These are phyloP conservation scores for Colletotrichum sp. DNA, from an alignment of 2,329 filamentous ascomycete species.

Conservation along the genomic window DNA sequence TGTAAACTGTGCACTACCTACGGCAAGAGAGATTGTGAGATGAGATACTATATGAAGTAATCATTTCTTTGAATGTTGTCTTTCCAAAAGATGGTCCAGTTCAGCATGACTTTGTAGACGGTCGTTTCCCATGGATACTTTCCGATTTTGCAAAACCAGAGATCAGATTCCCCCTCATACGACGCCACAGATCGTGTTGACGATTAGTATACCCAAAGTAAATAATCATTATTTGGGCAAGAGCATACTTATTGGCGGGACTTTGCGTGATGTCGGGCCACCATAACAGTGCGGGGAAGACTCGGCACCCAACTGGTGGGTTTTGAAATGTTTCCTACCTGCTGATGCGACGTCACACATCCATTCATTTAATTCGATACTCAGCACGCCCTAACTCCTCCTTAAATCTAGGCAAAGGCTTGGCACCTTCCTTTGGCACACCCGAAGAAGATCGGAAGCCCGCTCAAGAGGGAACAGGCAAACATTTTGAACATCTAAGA, in stretches of 20 bases:
- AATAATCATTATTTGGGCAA: neutral
- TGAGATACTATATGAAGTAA: accelerated
- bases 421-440: neutral
- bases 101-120: neutral
- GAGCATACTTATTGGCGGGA: neutral
- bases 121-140: neutral
- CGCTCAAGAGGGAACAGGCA: neutral
- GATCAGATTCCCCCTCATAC: neutral
- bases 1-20: neutral
- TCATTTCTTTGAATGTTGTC: neutral
- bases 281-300: neutral
- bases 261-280: neutral
- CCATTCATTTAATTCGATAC: neutral
- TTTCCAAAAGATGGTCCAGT: neutral
- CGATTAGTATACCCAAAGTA: neutral
- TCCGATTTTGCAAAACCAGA: neutral
- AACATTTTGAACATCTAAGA: neutral
- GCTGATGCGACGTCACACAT: neutral
- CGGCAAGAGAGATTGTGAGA: neutral
- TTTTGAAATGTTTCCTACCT: neutral
- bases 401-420: neutral
- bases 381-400: neutral
- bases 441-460: neutral
- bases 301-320: neutral
- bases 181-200: neutral